phyloP scores from a whole-genome alignment of 148 eudicot genomes.

The Euryodendron excelsum region DNA sequence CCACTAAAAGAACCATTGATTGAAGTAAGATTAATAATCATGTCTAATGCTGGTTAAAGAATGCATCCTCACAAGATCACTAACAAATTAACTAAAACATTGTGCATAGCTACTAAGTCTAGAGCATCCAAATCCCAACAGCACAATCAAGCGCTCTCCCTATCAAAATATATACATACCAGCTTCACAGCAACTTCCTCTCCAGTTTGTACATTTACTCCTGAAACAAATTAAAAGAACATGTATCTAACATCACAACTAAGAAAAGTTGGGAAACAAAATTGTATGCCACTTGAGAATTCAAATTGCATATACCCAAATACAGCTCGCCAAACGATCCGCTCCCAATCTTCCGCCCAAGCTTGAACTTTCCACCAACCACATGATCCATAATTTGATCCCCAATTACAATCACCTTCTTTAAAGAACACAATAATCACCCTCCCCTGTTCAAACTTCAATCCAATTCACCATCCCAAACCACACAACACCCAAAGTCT shows the following conservation, averaged over 20 bases:
- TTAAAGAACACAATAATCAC: conserved; percentile 2
- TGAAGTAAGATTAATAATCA: background rate
- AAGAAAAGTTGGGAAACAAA: background rate
- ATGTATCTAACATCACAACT: background rate
- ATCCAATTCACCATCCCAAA: background rate
- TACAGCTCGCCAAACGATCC: conserved; percentile 74
- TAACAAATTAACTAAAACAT: background rate
- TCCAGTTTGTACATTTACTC: conserved; percentile 75
- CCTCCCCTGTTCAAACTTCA: background rate
- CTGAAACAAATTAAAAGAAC: conserved; percentile 29
- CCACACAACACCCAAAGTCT: background rate
- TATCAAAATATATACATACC: conserved; percentile 45
- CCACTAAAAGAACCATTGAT: background rate
- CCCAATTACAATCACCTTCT: background rate
- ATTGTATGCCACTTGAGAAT: background rate
- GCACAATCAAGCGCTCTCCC: background rate
- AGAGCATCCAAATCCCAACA: background rate
- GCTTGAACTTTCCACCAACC: conserved; percentile 67
- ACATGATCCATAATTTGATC: conserved; percentile 47
- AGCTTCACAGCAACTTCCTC: conserved; percentile 92
- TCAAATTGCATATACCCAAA: conserved; percentile 37
- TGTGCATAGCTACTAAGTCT: background rate
- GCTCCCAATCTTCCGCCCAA: conserved; percentile 69
- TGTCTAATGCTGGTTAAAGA: background rate
- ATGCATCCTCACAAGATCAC: background rate